Base-by-base conservation (phyloP, 2,329 filamentous ascomycete species). In the Pseudogymnoascus sp. region DNA sequence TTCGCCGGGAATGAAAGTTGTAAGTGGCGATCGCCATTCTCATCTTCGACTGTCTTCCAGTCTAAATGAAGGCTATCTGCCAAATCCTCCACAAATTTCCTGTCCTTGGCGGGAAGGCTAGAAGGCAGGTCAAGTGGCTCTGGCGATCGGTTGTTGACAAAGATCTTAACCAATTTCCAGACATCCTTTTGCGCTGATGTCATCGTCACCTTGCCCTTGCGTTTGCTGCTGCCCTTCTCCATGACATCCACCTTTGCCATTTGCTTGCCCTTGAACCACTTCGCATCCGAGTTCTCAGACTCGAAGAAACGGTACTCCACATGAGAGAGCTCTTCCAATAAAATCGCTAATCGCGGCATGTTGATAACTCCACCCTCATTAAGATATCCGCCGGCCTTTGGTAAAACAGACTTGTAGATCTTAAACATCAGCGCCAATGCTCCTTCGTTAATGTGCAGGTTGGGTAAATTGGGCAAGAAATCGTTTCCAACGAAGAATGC, bases 401-500 rank as follows among this genome's bases (percentile, higher is more conserved):
- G 92, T 64, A 99, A 79, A 37, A 96, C 86, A 58, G 88, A 82
- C 76, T 97, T 97, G 81, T 99, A 99, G 64, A 96, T 86, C 72
- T 89, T 88, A 75, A 99, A 99, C 94, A 99, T 99, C 72, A 94
- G 87, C 25, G 93, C 90, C 74, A 99, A 79, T 21, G 95, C 94
- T 67, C 94, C 95, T 76, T 99, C 95, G 75, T 99, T 99, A 76
- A 99, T 99, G 76, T 99, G 94, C 67, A 99, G 78, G 71, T 95
- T 90, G 4, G 95, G 95, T 63, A 99, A 81, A 76, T 99, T 97
- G 2, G 94, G 94, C 74, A 99, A 82, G 78, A 99, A 99, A 82
- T 99, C 94, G 76, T 99, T 99, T 73, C 94, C 94, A 70, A 99
- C 91, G 75, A 99, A 99, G 79, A 99, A 99, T 58, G 92, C 93